Evolutionary conservation across 306 rosid genomes (phyloP).

Genomic region (Cicer pinnatifidum): DNA sequence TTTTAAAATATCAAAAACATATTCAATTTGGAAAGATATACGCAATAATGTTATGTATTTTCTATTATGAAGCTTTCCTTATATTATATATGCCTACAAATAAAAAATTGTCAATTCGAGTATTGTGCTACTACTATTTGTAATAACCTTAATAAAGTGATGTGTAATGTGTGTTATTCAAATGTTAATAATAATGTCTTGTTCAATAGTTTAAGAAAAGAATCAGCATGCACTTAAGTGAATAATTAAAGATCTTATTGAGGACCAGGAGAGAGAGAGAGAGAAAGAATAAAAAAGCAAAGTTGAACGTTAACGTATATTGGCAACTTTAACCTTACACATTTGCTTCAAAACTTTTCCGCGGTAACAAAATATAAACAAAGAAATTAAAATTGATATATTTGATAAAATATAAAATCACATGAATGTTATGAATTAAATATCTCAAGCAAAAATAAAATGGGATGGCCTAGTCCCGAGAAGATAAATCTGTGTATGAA

Average conservation of each 20-base stretch:
- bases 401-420: too few relatives aligned
- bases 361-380: too few relatives aligned
- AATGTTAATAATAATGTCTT: constrained; percentile 3
- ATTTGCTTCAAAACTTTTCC: too few relatives aligned
- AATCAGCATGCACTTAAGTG: constrained; percentile 20
- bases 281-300: background rate
- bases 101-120: background rate
- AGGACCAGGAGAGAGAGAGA: background rate
- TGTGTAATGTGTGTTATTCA: background rate
- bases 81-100: background rate
- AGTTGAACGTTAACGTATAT: background rate
- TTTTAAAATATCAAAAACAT: constrained; percentile 6
- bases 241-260: background rate
- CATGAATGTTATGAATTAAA: too few relatives aligned
- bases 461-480: too few relatives aligned
- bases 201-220: constrained; percentile 6
- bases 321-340: background rate
- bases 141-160: background rate
- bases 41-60: constrained; percentile 8
- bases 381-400: too few relatives aligned
- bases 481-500: too few relatives aligned
- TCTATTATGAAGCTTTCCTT: background rate
- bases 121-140: background rate
- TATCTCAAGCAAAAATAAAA: too few relatives aligned
- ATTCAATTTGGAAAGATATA: constrained; percentile 5